phyloP scores from a whole-genome alignment of 441 rosid genomes.

The Metrosideros polymorpha region DNA sequence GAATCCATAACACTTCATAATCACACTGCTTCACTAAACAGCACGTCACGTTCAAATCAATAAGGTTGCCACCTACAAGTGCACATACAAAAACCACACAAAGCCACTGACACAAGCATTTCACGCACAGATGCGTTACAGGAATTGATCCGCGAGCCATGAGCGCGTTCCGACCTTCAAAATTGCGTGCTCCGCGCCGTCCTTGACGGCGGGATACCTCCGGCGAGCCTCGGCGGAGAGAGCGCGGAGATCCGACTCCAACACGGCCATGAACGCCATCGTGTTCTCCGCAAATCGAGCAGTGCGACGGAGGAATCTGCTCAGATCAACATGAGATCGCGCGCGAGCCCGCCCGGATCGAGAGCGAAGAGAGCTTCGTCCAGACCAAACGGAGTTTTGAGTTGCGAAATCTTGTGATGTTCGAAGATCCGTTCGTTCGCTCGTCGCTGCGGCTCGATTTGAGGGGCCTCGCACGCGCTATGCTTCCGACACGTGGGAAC shows the following conservation, averaged over 20 bases:
- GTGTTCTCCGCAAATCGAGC: not conserved
- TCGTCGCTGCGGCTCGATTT: not conserved
- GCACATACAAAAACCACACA: not conserved
- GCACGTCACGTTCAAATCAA: not conserved
- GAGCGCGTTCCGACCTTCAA: conserved; percentile 40
- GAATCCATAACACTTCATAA: not conserved
- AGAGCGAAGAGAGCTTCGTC: not conserved
- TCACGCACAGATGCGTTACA: not conserved
- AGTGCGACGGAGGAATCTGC: not conserved
- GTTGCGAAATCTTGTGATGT: not conserved
- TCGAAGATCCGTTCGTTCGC: not conserved
- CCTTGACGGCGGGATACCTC: conserved; percentile 82
- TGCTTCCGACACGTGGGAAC: not conserved
- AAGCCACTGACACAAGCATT: not conserved
- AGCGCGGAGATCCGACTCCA: conserved; percentile 97
- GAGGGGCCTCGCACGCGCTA: not conserved
- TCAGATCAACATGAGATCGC: not conserved
- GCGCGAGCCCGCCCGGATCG: not conserved
- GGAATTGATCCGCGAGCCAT: not conserved
- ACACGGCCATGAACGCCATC: conserved; percentile 92
- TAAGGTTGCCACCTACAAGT: not conserved
- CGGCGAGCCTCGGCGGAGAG: conserved; percentile 97
- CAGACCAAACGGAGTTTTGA: not conserved
- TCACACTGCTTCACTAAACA: not conserved
- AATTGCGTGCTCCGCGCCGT: conserved; percentile 93